A percentile compares a stretch with the other conserved stretches of the same genome.
Conservation (phyloP, 2,329 filamentous ascomycete genomes). For the Colletotrichum liaoningense region DNA sequence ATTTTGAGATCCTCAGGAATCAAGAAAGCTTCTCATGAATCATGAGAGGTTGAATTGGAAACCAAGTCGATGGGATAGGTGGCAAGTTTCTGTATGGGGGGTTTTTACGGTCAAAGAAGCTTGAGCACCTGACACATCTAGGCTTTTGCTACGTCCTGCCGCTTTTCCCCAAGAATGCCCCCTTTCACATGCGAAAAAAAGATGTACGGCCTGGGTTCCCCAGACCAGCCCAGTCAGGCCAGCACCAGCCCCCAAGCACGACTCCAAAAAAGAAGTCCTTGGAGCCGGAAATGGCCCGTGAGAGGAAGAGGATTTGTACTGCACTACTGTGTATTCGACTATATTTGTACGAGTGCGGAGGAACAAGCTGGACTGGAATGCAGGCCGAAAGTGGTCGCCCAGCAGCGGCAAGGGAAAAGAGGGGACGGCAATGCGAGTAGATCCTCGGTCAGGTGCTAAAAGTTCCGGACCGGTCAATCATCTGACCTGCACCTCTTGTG, state of each 20-base stretch:
- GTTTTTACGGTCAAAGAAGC: neutral
- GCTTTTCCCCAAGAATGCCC: slow-evolving; percentile 1
- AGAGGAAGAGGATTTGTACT: neutral
- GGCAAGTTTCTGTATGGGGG: slow-evolving; percentile 1
- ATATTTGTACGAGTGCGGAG: neutral
- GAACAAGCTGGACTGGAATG: neutral
- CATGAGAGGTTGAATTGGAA: slow-evolving; percentile 27
- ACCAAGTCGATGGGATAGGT: slow-evolving; percentile 15
- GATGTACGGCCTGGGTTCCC: neutral
- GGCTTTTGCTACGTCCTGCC: neutral
- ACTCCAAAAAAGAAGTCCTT: neutral
- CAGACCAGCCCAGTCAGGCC: slow-evolving; percentile 1
- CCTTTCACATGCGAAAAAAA: slow-evolving; percentile 28
- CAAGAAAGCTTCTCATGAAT: slow-evolving; percentile 27
- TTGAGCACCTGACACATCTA: slow-evolving; percentile 10
- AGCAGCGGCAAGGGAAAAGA: slow-evolving; percentile 18
- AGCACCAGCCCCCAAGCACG: neutral
- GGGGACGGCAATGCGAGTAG: slow-evolving; percentile 29
- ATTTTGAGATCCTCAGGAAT: neutral
- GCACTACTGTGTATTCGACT: neutral
- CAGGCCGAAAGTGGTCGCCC: slow-evolving; percentile 17
- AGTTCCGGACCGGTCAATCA: slow-evolving; percentile 28
- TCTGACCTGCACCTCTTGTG: slow-evolving; percentile 26
- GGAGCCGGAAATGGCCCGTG: neutral
- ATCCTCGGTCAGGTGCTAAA: slow-evolving; percentile 35